Percentiles rank a stretch among this genome's conserved stretches.
These are phyloP conservation scores for Scheffersomyces illinoinensis DNA, from an alignment of 1,139 yeast genomes.

Conservation along the genomic window DNA sequence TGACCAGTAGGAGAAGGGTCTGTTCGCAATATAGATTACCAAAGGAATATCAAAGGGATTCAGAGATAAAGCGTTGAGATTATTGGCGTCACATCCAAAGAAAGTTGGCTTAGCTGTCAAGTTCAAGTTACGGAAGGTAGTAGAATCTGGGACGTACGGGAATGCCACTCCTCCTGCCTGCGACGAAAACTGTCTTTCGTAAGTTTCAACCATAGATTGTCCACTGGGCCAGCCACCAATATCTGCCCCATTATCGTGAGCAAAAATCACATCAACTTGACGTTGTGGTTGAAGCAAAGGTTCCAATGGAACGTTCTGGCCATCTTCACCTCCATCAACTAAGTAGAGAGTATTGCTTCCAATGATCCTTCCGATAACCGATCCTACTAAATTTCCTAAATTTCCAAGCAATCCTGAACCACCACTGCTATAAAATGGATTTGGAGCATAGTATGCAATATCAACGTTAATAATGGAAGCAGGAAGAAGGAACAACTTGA, in stretches of 20 bases:
- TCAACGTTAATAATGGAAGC: constrained; percentile 29
- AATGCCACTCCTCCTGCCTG: constrained; percentile 29
- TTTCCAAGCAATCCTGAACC: constrained; percentile 25
- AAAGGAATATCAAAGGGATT: constrained; percentile 31
- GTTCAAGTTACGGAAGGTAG: constrained; percentile 15
- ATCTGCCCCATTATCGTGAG: constrained; percentile 18
- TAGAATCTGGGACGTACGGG: constrained; percentile 20
- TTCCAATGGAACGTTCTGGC: constrained; percentile 19
- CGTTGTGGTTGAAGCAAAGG: constrained; percentile 19
- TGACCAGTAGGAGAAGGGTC: constrained; percentile 19
- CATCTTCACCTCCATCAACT: constrained; percentile 24
- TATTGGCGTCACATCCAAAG: constrained; percentile 30
- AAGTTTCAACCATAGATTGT: constrained; percentile 15
- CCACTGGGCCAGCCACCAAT: constrained; percentile 20
- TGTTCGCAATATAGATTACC: constrained; percentile 22
- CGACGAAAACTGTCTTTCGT: constrained; percentile 17
- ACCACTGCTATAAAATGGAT: constrained; percentile 21
- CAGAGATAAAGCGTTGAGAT: constrained; percentile 48
- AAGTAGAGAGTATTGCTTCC: constrained; percentile 13
- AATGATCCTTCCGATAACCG: constrained; percentile 7
- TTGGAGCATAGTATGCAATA: constrained; percentile 19
- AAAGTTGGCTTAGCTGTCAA: constrained; percentile 23
- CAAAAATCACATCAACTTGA: constrained; percentile 19
- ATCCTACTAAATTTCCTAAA: constrained; percentile 10
- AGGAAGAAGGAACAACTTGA: constrained; percentile 38